A percentile compares a stretch with the other conserved stretches of the same genome.
Evolutionary conservation across 345 rosid genomes (phyloP).

Genomic region (Boechera retrofracta): DNA sequence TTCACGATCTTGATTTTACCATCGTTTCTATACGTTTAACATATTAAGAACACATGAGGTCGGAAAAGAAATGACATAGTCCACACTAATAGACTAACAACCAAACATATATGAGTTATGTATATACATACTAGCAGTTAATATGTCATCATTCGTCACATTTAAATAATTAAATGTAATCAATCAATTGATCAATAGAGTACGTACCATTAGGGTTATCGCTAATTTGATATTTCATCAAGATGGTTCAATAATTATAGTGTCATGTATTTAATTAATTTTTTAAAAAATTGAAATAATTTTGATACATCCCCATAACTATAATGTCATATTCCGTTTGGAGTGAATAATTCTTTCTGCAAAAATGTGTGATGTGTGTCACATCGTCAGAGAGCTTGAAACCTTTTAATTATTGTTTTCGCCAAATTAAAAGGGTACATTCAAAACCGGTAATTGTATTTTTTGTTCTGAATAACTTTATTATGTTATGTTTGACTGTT

Average conservation of each 20-base stretch:
- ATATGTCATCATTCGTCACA: background rate
- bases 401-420: conserved; percentile 11
- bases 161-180: background rate
- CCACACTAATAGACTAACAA: background rate
- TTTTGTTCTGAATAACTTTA: background rate
- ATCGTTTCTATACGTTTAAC: background rate
- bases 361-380: conserved; percentile 17
- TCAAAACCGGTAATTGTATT: background rate
- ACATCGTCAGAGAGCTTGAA: conserved; percentile 22
- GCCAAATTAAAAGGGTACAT: background rate
- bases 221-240: background rate
- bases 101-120: background rate
- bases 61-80: background rate
- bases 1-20: background rate
- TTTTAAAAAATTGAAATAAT: background rate
- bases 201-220: background rate
- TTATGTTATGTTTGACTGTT: background rate
- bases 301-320: conserved; percentile 23
- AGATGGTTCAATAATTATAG: background rate
- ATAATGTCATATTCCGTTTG: background rate
- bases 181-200: background rate
- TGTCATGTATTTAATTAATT: background rate
- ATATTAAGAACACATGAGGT: conserved; percentile 2
- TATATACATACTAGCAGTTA: background rate
- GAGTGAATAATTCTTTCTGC: conserved; percentile 20